Conservation (phyloP, 306 rosid species). For the Cicer pinnatifidum region DNA sequence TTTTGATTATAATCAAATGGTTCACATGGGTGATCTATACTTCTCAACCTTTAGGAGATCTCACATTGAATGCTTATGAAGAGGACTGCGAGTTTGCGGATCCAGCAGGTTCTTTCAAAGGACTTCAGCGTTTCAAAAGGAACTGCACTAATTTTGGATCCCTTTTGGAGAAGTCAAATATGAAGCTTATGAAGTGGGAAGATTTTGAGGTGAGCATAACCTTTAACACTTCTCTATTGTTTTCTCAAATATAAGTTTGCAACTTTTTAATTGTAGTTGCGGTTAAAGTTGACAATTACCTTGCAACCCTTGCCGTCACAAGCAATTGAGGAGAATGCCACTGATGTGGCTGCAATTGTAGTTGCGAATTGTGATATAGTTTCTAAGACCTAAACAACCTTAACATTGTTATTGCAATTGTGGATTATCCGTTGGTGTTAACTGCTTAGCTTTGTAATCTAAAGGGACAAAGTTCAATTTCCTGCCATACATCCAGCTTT, state of each 20-base stretch:
- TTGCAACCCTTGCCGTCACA: neutral
- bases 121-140: conserved; percentile 91
- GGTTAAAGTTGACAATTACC: neutral
- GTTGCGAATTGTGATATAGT: neutral
- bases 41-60: conserved; percentile 64
- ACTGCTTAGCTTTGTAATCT: neutral
- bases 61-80: conserved; percentile 84
- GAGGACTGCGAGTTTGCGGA: conserved; percentile 94
- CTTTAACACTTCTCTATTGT: neutral
- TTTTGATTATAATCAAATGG: conserved; percentile 13
- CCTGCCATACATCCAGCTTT: neutral
- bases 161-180: conserved; percentile 74
- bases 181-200: conserved; percentile 95
- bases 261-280: neutral
- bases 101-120: conserved; percentile 93
- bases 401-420: neutral
- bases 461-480: neutral
- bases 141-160: conserved; percentile 94
- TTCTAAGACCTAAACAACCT: neutral
- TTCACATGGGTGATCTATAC: conserved; percentile 6
- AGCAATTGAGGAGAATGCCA: neutral
- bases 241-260: conserved; percentile 25
- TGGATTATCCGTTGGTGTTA: neutral
- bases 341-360: neutral
- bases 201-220: conserved; percentile 67